phyloP scores from a whole-genome alignment of 108 stramenopile species.

The Mediolabrus comicus region DNA sequence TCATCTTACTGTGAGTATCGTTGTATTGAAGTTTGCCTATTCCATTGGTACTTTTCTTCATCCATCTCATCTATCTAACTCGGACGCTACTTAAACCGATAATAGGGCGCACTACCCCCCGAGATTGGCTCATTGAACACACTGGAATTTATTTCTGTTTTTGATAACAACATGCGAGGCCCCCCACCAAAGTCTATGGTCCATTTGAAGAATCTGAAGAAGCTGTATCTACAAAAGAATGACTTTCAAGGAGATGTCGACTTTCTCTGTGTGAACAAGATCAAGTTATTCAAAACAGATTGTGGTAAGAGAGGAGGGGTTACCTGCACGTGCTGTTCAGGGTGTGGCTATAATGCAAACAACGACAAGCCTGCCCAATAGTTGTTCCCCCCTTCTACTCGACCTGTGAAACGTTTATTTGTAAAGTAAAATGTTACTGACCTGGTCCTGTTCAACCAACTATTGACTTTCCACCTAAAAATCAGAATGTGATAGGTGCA shows the following conservation, averaged over 20 bases:
- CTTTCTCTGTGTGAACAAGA: slow-evolving; percentile 20
- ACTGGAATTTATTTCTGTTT: slow-evolving; percentile 30
- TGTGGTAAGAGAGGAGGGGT: slow-evolving; percentile 36
- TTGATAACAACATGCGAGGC: slow-evolving; percentile 35
- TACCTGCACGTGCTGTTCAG: slow-evolving; percentile 25
- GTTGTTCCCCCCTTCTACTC: not conserved
- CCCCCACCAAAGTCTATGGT: slow-evolving; percentile 28
- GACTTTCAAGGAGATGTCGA: slow-evolving; percentile 28
- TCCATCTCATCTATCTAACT: not conserved
- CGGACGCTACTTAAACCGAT: not conserved
- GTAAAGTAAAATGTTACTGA: not conserved
- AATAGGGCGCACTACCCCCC: slow-evolving; percentile 18
- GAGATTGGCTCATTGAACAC: slow-evolving; percentile 32
- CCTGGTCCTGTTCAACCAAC: too few relatives aligned
- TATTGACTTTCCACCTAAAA: too few relatives aligned
- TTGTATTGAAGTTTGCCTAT: not conserved
- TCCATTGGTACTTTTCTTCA: not conserved
- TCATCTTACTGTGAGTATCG: slow-evolving; percentile 18
- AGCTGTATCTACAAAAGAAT: slow-evolving; percentile 42
- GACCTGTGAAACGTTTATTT: not conserved
- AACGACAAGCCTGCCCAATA: slow-evolving; percentile 1
- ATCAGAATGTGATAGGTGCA: too few relatives aligned
- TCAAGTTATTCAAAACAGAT: slow-evolving; percentile 33
- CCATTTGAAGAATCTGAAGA: slow-evolving; percentile 9
- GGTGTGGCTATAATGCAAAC: slow-evolving; percentile 28